Conservation (phyloP, 2,329 filamentous ascomycete genomes). For the Scorias spongiosa region DNA sequence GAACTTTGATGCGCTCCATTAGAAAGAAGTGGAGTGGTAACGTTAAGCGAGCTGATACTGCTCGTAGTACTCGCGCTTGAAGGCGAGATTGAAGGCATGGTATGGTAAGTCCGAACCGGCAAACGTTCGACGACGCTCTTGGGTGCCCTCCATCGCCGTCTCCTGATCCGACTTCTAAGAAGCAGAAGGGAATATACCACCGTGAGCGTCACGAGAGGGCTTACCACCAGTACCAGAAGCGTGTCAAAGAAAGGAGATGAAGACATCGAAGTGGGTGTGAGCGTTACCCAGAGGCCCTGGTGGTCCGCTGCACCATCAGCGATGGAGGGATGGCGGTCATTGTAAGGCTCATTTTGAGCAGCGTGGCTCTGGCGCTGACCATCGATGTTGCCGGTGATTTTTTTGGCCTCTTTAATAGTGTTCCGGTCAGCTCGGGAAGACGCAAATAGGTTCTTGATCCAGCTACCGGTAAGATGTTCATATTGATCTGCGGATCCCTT, state of each 20-base stretch:
- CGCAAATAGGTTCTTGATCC: slow-evolving; percentile 13
- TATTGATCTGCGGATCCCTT: slow-evolving; percentile 5
- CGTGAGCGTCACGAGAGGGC: slow-evolving; percentile 78
- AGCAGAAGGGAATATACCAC: slow-evolving; percentile 84
- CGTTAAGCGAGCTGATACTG: slow-evolving; percentile 8
- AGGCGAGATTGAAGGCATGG: slow-evolving; percentile 49
- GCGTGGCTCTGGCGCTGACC: background rate
- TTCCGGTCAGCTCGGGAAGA: slow-evolving; percentile 3
- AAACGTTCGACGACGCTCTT: slow-evolving; percentile 90
- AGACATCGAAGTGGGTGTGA: slow-evolving; percentile 76
- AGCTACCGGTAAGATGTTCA: slow-evolving; percentile 8
- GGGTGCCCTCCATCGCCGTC: slow-evolving; percentile 87
- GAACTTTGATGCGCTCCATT: slow-evolving; percentile 3
- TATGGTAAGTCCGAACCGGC: slow-evolving; percentile 92
- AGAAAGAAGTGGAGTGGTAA: slow-evolving; percentile 67
- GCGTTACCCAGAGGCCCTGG: slow-evolving; percentile 88
- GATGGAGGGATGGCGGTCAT: background rate
- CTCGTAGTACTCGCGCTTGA: slow-evolving; percentile 34
- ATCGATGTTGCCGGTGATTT: background rate
- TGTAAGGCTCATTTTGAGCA: background rate
- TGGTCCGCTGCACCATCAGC: slow-evolving; percentile 23
- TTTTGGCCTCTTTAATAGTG: background rate
- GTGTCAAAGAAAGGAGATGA: slow-evolving; percentile 93
- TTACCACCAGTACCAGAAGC: slow-evolving; percentile 87
- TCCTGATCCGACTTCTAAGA: slow-evolving; percentile 72